Percentiles rank a stretch among this genome's conserved stretches.
phyloP scores from a whole-genome alignment of 768 basidiomycete species.

The Xerocomus spinulosus region DNA sequence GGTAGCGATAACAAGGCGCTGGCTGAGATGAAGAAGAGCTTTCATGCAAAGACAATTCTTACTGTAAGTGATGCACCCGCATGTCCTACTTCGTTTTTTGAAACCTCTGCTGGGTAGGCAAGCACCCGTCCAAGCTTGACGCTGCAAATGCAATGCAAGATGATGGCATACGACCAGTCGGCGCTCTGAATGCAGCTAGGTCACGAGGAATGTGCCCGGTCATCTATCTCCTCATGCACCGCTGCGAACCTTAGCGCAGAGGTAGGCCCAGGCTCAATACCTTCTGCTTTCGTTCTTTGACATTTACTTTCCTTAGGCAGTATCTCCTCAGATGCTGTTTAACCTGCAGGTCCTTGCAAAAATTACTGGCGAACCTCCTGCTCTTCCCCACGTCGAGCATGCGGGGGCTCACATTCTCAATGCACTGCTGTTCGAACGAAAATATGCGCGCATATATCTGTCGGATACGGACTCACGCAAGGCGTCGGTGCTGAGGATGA shows the following conservation, averaged over 20 bases:
- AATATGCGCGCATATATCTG: slow-evolving; percentile 76
- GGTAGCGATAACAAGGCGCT: slow-evolving; percentile 51
- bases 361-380: slow-evolving; percentile 74
- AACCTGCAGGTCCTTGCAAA: slow-evolving; percentile 70
- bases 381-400: slow-evolving; percentile 71
- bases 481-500: slow-evolving; percentile 57
- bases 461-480: slow-evolving; percentile 60
- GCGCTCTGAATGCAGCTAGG: slow-evolving; percentile 71
- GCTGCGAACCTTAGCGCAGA: slow-evolving; percentile 55
- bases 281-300: background rate
- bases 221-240: slow-evolving; percentile 65
- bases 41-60: slow-evolving; percentile 52
- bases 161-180: slow-evolving; percentile 93
- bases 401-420: slow-evolving; percentile 81
- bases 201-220: slow-evolving; percentile 70
- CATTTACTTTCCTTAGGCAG: slow-evolving; percentile 33
- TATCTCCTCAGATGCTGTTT: slow-evolving; percentile 58
- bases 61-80: slow-evolving; percentile 37
- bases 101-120: slow-evolving; percentile 26
- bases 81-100: background rate
- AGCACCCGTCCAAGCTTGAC: slow-evolving; percentile 52
- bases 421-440: slow-evolving; percentile 73
- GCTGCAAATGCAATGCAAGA: slow-evolving; percentile 84
- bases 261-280: slow-evolving; percentile 31
- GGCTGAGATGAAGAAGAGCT: slow-evolving; percentile 58